Conservation (phyloP, 768 basidiomycete species). For the Royoungia palumana region DNA sequence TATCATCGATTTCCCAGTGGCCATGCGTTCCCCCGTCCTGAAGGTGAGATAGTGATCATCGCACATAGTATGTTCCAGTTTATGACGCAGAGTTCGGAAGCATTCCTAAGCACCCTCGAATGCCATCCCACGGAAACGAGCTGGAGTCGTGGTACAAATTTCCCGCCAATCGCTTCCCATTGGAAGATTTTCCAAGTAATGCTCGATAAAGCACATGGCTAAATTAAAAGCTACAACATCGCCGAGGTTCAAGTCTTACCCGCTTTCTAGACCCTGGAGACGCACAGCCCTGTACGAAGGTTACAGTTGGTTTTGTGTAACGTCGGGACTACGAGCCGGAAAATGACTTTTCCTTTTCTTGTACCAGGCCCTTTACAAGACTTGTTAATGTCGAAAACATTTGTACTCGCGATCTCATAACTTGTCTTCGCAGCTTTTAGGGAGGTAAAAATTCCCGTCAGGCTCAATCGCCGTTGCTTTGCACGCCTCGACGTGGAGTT, state of each 20-base stretch:
- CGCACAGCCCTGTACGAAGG: conserved; percentile 18
- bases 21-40: conserved; percentile 23
- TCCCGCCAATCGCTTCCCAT: conserved; percentile 27
- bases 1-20: conserved; percentile 25
- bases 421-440: conserved; percentile 21
- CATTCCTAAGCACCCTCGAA: conserved; percentile 25
- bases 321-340: no score
- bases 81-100: conserved; percentile 17
- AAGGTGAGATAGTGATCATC: neutral
- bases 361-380: conserved; percentile 18
- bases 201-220: conserved; percentile 22
- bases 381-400: neutral
- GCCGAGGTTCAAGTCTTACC: conserved; percentile 7
- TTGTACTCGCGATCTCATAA: neutral
- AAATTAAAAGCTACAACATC: neutral
- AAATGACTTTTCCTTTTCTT: conserved; percentile 26
- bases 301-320: neutral
- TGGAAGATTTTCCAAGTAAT: conserved; percentile 29
- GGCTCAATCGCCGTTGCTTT: conserved; percentile 22
- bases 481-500: conserved; percentile 26
- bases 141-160: conserved; percentile 34
- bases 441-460: conserved; percentile 18
- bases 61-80: neutral
- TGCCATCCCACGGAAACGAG: conserved; percentile 21
- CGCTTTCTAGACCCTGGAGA: conserved; percentile 22